Conservation (phyloP, 768 basidiomycete species). For the Boletus subcaerulescens region DNA sequence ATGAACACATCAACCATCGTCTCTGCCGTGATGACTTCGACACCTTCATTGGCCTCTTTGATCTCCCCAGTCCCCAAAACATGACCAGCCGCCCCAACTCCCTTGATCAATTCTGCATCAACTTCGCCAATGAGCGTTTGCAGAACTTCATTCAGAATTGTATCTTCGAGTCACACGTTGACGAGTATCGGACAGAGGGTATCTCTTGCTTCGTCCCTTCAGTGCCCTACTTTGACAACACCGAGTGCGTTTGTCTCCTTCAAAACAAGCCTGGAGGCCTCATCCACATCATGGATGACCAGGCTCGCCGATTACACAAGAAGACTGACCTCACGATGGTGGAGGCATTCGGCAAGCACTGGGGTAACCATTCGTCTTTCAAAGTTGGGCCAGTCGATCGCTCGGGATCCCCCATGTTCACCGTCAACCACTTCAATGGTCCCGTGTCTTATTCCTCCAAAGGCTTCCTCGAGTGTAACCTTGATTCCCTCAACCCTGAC, state of each 20-base stretch:
- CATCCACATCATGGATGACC: conserved; percentile 97
- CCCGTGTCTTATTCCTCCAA: conserved; percentile 91
- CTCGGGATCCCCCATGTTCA: conserved; percentile 82
- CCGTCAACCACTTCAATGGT: conserved; percentile 87
- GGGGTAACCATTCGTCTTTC: conserved; percentile 92
- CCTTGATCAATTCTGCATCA: conserved; percentile 94
- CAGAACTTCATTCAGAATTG: conserved; percentile 74
- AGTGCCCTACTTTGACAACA: conserved; percentile 84
- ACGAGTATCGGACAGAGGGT: conserved; percentile 82
- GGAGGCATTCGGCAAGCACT: conserved; percentile 90
- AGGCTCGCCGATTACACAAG: conserved; percentile 79
- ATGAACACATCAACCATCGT: conserved; percentile 93
- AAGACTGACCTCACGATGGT: conserved; percentile 95
- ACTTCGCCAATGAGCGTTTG: conserved; percentile 92
- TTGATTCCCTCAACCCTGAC: conserved; percentile 88
- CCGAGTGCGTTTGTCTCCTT: conserved; percentile 76
- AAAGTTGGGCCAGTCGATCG: conserved; percentile 75
- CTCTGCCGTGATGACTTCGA: conserved; percentile 91
- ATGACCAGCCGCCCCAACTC: conserved; percentile 85
- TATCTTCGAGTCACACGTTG: conserved; percentile 70
- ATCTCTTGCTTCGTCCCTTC: conserved; percentile 67
- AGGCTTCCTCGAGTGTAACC: conserved; percentile 83
- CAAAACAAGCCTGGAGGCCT: conserved; percentile 59
- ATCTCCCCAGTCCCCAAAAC: conserved; percentile 92
- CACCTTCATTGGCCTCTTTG: conserved; percentile 90